A percentile compares a stretch with the other conserved stretches of the same genome.
Conservation (phyloP, 805 yeast species). For the Schwanniomyces occidentalis region DNA sequence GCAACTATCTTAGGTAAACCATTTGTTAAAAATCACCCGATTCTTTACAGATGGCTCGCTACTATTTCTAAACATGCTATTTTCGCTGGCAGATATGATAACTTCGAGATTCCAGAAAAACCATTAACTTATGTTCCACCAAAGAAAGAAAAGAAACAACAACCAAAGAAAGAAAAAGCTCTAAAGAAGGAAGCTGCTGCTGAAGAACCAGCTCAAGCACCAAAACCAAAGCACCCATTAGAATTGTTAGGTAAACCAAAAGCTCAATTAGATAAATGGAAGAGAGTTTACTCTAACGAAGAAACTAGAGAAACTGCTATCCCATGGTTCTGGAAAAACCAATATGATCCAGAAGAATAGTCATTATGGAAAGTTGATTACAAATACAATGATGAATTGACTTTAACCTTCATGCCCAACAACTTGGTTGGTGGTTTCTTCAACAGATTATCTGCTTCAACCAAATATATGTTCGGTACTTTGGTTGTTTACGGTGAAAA, state of each 20-base stretch:
- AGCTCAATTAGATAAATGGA: conserved; percentile 85
- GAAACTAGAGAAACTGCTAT: conserved; percentile 92
- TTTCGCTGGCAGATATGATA: conserved; percentile 48
- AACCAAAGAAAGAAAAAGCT: conserved; percentile 23
- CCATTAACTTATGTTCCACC: conserved; percentile 69
- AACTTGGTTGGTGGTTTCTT: conserved; percentile 98
- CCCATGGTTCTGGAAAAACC: conserved; percentile 96
- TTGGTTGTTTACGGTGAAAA: conserved; percentile 96
- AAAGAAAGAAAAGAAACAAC: conserved; percentile 69
- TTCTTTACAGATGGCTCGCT: conserved; percentile 68
- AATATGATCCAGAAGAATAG: conserved; percentile 90
- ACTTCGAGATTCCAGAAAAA: conserved; percentile 60
- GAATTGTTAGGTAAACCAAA: conserved; percentile 75
- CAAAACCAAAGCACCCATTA: conserved; percentile 91
- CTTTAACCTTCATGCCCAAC: conserved; percentile 96
- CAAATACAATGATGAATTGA: conserved; percentile 97
- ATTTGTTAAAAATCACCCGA: conserved; percentile 65
- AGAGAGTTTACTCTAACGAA: conserved; percentile 94
- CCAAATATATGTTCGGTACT: conserved; percentile 92
- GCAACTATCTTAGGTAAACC: conserved; percentile 58
- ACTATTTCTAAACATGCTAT: conserved; percentile 50
- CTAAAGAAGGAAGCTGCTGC: conserved; percentile 29
- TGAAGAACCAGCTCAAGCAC: conserved; percentile 43
- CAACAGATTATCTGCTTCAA: conserved; percentile 88
- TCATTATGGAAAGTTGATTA: conserved; percentile 92